Evolutionary conservation across 2,329 filamentous ascomycete genomes (phyloP), one percentile per base, ranked within the genome.

Genomic region (Incumbomyces delicatus): DNA sequence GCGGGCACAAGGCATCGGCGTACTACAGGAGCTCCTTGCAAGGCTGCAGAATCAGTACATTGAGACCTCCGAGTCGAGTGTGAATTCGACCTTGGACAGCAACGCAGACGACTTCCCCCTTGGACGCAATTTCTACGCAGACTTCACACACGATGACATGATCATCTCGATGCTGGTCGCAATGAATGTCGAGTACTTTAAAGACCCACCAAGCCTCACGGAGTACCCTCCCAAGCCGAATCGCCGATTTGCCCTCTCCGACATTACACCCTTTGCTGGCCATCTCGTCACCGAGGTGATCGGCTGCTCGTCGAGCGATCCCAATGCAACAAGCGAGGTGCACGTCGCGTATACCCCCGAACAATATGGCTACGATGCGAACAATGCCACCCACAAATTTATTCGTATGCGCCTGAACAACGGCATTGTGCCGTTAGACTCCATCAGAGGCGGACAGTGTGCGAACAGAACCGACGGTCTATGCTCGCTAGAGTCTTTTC

Each of bases 231-330:
- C 22, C 22, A 34, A 53, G 31, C 51, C 53, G 1, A 55, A 71
- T 16, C 64, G 71, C 2, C 66, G 66, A 40, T 77, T 77, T 60
- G 61, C 66, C 20, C 62, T 78, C 7, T 73, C 69, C 2, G 58
- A 72, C 38, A 54, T 78, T 43, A 76, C 74, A 0, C 76, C 76
- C 1, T 78, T 78, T 50, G 74, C 72, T 17, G 75, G 68, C 2
- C 68, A 72, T 14, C 64, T 79, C 27, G 63, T 76, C 37, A 76
- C 75, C 1, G 76, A 79, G 59, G 67, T 76, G 22, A 73, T 77
- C 52, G 74, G 71, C 30, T 78, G 75, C 54, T 60, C 64, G 2
- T 46, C 51, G 0, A 41, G 64, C 1, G 48, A 68, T 39, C 71
- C 76, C 0, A 54, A 54, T 3, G 58, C 66, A 1, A 65, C 68